Conservation (phyloP, 345 rosid species). For the Salix brachista region DNA sequence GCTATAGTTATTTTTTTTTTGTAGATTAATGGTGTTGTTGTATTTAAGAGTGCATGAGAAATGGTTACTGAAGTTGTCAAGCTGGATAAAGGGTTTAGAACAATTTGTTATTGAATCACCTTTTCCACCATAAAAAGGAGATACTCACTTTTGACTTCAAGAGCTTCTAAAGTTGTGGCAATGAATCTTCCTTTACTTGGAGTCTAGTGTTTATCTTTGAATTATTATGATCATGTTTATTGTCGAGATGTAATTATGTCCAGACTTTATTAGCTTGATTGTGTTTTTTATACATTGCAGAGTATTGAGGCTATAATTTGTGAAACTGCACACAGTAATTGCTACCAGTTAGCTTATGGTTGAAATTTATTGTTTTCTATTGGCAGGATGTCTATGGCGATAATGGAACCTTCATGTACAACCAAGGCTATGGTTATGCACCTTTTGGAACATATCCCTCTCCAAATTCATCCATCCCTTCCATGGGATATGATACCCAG, state of each 20-base stretch:
- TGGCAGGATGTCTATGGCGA: slow-evolving; percentile 38
- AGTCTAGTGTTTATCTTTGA: background rate
- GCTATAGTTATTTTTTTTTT: background rate
- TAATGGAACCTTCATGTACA: slow-evolving; percentile 40
- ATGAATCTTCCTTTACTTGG: background rate
- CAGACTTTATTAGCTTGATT: background rate
- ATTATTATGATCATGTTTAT: background rate
- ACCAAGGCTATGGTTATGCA: slow-evolving; percentile 37
- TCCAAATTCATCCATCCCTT: slow-evolving; percentile 29
- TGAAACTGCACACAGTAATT: background rate
- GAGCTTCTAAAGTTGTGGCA: background rate
- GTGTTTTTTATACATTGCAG: background rate
- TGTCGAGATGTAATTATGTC: background rate
- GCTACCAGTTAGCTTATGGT: background rate
- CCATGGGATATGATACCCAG: slow-evolving; percentile 35
- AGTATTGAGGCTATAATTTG: background rate
- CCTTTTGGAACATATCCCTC: slow-evolving; percentile 46
- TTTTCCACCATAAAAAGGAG: background rate
- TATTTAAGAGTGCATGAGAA: background rate
- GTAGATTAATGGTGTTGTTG: background rate
- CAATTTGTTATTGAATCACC: background rate
- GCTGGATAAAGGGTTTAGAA: background rate
- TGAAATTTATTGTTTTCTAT: slow-evolving; percentile 6
- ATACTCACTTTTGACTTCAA: background rate
- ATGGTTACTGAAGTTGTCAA: background rate